Percentiles rank a stretch among this genome's conserved stretches.
These are phyloP conservation scores for Filobasidium wieringae DNA, from an alignment of 768 basidiomycete species.

Conservation along the genomic window DNA sequence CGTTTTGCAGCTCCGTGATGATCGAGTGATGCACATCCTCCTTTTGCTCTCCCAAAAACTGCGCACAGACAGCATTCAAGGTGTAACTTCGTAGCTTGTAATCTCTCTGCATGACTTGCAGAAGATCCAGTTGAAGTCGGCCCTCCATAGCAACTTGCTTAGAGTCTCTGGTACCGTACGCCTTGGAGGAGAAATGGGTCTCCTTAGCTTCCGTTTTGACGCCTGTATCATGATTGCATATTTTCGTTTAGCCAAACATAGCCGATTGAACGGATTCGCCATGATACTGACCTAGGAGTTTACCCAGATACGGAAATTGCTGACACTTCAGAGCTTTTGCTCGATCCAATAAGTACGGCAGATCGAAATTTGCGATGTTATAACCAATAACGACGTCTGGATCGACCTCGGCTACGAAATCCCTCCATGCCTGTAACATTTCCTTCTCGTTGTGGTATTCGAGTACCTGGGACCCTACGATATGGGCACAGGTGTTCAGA, in stretches of 20 bases:
- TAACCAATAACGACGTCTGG: constrained; percentile 96
- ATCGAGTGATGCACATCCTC: constrained; percentile 98
- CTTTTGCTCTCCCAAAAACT: constrained; percentile 96
- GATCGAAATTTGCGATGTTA: constrained; percentile 86
- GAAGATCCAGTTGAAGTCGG: constrained; percentile 82
- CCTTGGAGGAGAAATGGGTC: constrained; percentile 95
- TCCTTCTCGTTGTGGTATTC: constrained; percentile 62
- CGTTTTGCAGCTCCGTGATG: constrained; percentile 95
- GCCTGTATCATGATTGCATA: constrained; percentile 42
- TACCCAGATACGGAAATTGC: constrained; percentile 63
- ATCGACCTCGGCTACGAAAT: constrained; percentile 79
- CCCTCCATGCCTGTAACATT: constrained; percentile 72
- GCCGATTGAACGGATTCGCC: background rate
- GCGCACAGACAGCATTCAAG: constrained; percentile 92
- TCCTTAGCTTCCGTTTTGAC: constrained; percentile 69
- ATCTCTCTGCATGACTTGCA: constrained; percentile 97
- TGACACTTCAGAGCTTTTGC: constrained; percentile 64
- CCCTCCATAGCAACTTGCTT: constrained; percentile 87
- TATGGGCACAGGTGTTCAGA: constrained; percentile 82
- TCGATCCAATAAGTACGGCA: constrained; percentile 88
- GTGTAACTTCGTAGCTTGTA: constrained; percentile 95
- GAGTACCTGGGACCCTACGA: constrained; percentile 94
- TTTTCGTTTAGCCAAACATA: background rate
- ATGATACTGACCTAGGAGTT: constrained; percentile 53
- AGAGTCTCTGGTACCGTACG: constrained; percentile 91